phyloP scores from a whole-genome alignment of 23 red algal species.

The Gracilaria vermiculophylla region DNA sequence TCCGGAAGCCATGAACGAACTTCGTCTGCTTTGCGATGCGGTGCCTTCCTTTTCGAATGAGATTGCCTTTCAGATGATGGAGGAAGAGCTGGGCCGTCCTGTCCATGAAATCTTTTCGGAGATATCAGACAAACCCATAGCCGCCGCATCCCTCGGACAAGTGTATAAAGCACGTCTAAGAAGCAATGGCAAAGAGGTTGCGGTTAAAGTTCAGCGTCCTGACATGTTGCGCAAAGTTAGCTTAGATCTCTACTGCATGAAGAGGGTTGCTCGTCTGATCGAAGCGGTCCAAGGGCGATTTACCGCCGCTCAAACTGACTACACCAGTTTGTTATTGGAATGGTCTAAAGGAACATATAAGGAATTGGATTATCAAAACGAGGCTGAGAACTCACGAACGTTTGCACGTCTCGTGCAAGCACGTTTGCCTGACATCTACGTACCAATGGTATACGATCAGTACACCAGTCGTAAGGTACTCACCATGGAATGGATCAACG shows the following conservation, averaged over 20 bases:
- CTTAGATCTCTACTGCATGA: slow-evolving; percentile 91
- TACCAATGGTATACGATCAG: slow-evolving; percentile 82
- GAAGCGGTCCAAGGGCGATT: slow-evolving; percentile 66
- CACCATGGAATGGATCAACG: slow-evolving; percentile 93
- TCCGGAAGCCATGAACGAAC: slow-evolving; percentile 88
- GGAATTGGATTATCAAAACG: slow-evolving; percentile 95
- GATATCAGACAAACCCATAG: slow-evolving; percentile 84
- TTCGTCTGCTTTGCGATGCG: slow-evolving; percentile 86
- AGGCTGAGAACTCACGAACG: slow-evolving; percentile 73
- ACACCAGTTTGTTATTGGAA: slow-evolving; percentile 66
- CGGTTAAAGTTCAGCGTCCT: slow-evolving; percentile 95
- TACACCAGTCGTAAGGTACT: slow-evolving; percentile 85
- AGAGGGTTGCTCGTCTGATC: slow-evolving; percentile 53
- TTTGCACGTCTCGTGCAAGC: slow-evolving; percentile 65
- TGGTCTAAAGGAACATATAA: slow-evolving; percentile 95
- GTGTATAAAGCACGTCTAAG: slow-evolving; percentile 78
- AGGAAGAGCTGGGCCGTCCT: slow-evolving; percentile 78
- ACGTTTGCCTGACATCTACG: slow-evolving; percentile 57
- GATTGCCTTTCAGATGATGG: slow-evolving; percentile 84
- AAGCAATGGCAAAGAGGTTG: slow-evolving; percentile 75
- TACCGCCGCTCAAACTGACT: slow-evolving; percentile 69
- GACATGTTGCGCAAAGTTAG: slow-evolving; percentile 90
- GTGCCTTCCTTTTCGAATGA: slow-evolving; percentile 83
- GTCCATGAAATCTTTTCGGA: slow-evolving; percentile 65
- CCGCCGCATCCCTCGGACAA: slow-evolving; percentile 90